Conservation (phyloP, 495 filamentous ascomycete species). For the Penicillium longicatenatum region DNA sequence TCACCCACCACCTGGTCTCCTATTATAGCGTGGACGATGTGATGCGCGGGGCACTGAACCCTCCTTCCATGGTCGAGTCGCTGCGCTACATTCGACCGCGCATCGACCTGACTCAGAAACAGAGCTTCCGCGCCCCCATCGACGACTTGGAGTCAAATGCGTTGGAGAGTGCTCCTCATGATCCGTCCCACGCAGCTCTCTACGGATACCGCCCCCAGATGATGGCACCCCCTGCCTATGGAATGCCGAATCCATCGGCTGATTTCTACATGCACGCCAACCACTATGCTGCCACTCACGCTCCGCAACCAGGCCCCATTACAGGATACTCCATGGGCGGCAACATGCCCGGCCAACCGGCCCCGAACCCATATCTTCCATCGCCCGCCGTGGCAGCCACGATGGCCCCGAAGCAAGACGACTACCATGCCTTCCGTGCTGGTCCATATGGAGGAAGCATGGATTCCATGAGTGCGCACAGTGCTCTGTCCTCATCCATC, state of each 20-base stretch:
- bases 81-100: constrained; percentile 60
- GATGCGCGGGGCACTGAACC: constrained; percentile 57
- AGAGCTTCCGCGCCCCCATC: constrained; percentile 71
- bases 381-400: constrained; percentile 29
- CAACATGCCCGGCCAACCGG: constrained; percentile 34
- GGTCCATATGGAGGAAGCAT: constrained; percentile 40
- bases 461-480: constrained; percentile 36
- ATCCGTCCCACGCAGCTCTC: constrained; percentile 39
- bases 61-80: constrained; percentile 59
- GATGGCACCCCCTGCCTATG: constrained; percentile 41
- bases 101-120: constrained; percentile 59
- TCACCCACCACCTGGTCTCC: constrained; percentile 80
- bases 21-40: constrained; percentile 86
- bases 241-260: constrained; percentile 35
- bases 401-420: constrained; percentile 39
- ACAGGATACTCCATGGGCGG: constrained; percentile 39
- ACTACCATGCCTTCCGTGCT: constrained; percentile 41
- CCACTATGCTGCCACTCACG: constrained; percentile 40
- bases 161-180: constrained; percentile 39
- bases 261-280: constrained; percentile 44
- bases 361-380: constrained; percentile 46
- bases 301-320: constrained; percentile 38
- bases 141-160: constrained; percentile 57
- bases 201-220: constrained; percentile 46
- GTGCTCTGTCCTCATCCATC: constrained; percentile 39